Percentiles rank a stretch among this genome's conserved stretches.
Conservation (phyloP, 2,329 filamentous ascomycete species). For the Akanthomyces dipterigenus region DNA sequence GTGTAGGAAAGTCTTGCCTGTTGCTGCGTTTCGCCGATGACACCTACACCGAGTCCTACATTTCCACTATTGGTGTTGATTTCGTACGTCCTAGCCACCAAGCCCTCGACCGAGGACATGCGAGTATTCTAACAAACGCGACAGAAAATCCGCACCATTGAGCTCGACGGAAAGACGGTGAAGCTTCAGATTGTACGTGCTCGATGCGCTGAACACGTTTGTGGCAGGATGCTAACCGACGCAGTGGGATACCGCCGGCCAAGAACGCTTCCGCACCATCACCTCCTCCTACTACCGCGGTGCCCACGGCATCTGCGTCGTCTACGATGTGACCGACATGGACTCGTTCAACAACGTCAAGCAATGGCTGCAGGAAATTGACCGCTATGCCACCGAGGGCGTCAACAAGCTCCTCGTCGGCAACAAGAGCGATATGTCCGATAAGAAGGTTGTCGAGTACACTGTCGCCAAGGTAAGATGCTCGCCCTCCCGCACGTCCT, state of each 20-base stretch:
- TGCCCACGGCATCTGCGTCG: constrained; percentile 97
- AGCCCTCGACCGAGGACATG: neutral
- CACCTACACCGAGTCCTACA: constrained; percentile 99
- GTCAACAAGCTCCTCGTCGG: constrained; percentile 99
- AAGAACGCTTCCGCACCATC: constrained; percentile 99
- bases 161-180: constrained; percentile 98
- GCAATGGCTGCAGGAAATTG: constrained; percentile 99
- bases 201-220: neutral
- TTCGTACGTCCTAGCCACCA: constrained; percentile 62
- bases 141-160: constrained; percentile 99
- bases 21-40: constrained; percentile 97
- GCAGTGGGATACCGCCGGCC: constrained; percentile 97
- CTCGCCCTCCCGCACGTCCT: neutral
- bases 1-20: constrained; percentile 99
- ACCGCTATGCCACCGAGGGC: constrained; percentile 96
- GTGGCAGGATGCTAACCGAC: neutral
- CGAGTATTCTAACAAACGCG: neutral
- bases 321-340: constrained; percentile 99
- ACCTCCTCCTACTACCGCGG: constrained; percentile 99
- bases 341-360: constrained; percentile 99
- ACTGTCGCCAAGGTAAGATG: constrained; percentile 90
- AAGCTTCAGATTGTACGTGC: constrained; percentile 93
- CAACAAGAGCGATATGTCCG: constrained; percentile 99
- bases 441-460: constrained; percentile 99
- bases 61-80: constrained; percentile 98